Evolutionary conservation across 257 asterid genomes (phyloP), one percentile per base, ranked within the genome.

Genomic region (Voacanga thouarsii): DNA sequence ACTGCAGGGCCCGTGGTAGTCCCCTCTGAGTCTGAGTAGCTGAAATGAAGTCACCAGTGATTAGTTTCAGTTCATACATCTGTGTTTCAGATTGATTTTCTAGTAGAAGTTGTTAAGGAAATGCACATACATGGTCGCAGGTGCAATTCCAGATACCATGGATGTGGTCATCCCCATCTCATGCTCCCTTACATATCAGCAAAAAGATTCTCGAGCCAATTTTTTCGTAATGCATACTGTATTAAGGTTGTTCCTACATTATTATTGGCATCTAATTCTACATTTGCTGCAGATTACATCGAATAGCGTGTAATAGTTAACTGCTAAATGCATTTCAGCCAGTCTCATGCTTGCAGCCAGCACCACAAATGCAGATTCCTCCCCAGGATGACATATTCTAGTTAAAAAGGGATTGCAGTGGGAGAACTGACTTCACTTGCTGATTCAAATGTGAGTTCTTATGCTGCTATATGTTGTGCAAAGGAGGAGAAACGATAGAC

Each of bases 321-420:
- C 47, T 47, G 51, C 0, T 47, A 47, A 47, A 47, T 47, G 12
- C 51, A 5, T 47, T 67, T 53, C 72, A 67, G 51, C 72, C 72
- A 21, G 72, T 19, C 44, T 67, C 72, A 15, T 6, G 50, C 72
- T 67, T 67, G 72, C 72, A 67, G 72, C 72, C 72, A 67, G 72
- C 72, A 0, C 72, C 72, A 67, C 72, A 67, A 21, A 41, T 67
- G 72, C 72, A 67, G 28, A 67, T 39, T 39, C 47, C 43, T 67
- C 72, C 72, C 72, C 50, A 67, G 51, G 72, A 67, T 19, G 72
- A 67, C 72, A 67, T 67, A 67, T 39, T 67, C 14, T 41, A 18
- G 51, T 67, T 16, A 30, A 18, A 12, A 64, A 64, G 4, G 10
- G 7, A 23, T 5, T 59, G 33, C 1, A 59, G 14, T 59, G 65